phyloP scores from a whole-genome alignment of 768 basidiomycete genomes.

The Amyloporia xantha region DNA sequence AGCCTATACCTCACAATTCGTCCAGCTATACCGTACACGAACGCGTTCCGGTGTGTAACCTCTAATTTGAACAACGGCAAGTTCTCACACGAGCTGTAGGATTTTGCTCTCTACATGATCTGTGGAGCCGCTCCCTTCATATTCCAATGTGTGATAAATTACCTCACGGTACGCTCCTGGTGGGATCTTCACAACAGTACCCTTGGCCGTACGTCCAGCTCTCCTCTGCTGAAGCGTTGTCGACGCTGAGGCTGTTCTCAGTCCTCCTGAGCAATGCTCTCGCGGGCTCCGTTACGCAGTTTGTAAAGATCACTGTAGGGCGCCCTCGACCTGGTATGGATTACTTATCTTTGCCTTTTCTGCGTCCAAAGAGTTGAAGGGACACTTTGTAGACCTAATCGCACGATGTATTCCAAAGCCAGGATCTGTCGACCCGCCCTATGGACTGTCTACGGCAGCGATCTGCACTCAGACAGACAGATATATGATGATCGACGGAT shows the following conservation, averaged over 20 bases:
- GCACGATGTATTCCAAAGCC: slow-evolving; percentile 63
- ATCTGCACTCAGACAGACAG: slow-evolving; percentile 74
- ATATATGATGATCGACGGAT: slow-evolving; percentile 67
- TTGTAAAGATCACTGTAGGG: slow-evolving; percentile 82
- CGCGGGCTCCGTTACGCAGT: slow-evolving; percentile 77
- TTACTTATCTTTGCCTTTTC: neutral
- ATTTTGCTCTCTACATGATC: slow-evolving; percentile 26
- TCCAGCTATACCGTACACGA: slow-evolving; percentile 65
- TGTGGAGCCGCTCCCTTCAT: slow-evolving; percentile 60
- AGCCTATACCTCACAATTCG: neutral
- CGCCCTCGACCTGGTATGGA: slow-evolving; percentile 78
- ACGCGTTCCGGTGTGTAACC: slow-evolving; percentile 58
- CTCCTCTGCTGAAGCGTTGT: neutral
- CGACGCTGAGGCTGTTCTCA: no score
- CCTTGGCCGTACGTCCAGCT: slow-evolving; percentile 34
- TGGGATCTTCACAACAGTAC: slow-evolving; percentile 84
- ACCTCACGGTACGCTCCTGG: slow-evolving; percentile 68
- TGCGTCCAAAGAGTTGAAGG: neutral
- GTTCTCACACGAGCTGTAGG: neutral
- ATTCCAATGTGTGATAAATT: slow-evolving; percentile 62
- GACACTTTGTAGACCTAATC: slow-evolving; percentile 44
- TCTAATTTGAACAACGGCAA: neutral
- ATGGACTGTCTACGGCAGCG: slow-evolving; percentile 63
- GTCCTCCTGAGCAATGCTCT: slow-evolving; percentile 71
- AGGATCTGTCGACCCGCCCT: slow-evolving; percentile 61